Conservation (phyloP, 441 rosid species). For the Pelargonium citronellum region DNA sequence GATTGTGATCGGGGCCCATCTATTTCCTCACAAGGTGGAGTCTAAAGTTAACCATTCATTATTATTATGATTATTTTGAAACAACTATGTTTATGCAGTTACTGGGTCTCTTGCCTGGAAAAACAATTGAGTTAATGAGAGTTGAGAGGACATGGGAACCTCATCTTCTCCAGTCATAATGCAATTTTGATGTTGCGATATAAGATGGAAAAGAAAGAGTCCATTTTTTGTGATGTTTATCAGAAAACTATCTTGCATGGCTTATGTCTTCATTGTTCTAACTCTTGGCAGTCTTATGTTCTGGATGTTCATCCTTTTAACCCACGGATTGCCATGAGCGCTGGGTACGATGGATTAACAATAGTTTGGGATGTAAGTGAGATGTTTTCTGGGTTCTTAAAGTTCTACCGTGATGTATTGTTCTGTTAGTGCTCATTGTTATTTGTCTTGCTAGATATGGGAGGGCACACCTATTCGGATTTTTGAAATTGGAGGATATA, state of each 20-base stretch:
- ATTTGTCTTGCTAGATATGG: slow-evolving; percentile 72
- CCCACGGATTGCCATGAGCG: slow-evolving; percentile 99
- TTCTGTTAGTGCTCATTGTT: slow-evolving; percentile 19
- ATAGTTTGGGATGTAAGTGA: slow-evolving; percentile 98
- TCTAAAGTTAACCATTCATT: neutral
- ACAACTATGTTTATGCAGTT: neutral
- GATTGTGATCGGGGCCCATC: neutral
- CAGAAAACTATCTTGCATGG: slow-evolving; percentile 1
- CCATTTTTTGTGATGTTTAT: neutral
- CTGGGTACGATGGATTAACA: slow-evolving; percentile 97
- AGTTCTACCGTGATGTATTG: slow-evolving; percentile 10
- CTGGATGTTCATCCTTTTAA: slow-evolving; percentile 99
- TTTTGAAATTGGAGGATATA: slow-evolving; percentile 80
- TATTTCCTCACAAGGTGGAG: neutral
- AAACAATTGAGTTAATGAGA: neutral
- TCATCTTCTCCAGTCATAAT: slow-evolving; percentile 10
- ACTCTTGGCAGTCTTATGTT: slow-evolving; percentile 77
- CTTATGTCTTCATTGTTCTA: slow-evolving; percentile 23
- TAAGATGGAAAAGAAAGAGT: slow-evolving; percentile 2
- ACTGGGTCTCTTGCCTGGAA: neutral
- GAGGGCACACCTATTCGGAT: slow-evolving; percentile 84
- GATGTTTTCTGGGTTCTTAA: slow-evolving; percentile 22
- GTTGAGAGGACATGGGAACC: neutral
- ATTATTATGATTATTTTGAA: slow-evolving; percentile 9
- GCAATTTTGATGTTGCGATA: slow-evolving; percentile 1